Evolutionary conservation across 805 yeast genomes (phyloP), one percentile per base, ranked within the genome.

Genomic region (Lipomyces chichibuensis): DNA sequence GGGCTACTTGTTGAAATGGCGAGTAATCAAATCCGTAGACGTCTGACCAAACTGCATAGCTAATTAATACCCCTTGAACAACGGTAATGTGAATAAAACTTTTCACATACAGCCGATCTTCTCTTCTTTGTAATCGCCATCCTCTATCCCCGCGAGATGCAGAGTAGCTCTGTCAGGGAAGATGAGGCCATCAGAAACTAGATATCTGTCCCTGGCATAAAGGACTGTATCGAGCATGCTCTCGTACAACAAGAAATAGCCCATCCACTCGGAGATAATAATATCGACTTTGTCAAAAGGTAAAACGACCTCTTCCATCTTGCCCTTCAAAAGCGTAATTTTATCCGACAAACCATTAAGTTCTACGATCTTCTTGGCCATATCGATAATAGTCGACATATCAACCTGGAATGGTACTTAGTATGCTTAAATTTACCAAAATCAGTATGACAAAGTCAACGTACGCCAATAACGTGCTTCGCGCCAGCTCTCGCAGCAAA

Each of bases 211-310:
- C 80, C 99, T 86, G 51, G 99, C 99, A 73, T 86, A 86, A 72
- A 95, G 82, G 32, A 95, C 99, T 32, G 98, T 92, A 79, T 95
- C 98, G 78, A 95, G 84, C 99, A 95, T 95, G 69, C 97, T 90
- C 83, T 95, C 99, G 78, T 94, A 95, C 65, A 96, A 83, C 73
- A 96, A 80, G 76, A 95, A 95, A 79, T 95, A 95, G n/a, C 99
- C 99, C 99, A 95, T 95, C 99, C 99, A 95, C 80, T 95, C 99
- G 71, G 95, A 88, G 70, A 95, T 88, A 73, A 95, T 95, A 73
- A 95, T 95, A 77, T 95, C 99, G 63, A 95, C 99, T 77, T 90
- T 83, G 66, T 87, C 87, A 72, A 84, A 93, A 55, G 98, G 98
- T 73, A 95, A 82, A 60, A 71, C 76, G 65, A 96, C 91, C 75